Conservation (phyloP, 768 basidiomycete species). For the Tricholoma bakamatsutake region DNA sequence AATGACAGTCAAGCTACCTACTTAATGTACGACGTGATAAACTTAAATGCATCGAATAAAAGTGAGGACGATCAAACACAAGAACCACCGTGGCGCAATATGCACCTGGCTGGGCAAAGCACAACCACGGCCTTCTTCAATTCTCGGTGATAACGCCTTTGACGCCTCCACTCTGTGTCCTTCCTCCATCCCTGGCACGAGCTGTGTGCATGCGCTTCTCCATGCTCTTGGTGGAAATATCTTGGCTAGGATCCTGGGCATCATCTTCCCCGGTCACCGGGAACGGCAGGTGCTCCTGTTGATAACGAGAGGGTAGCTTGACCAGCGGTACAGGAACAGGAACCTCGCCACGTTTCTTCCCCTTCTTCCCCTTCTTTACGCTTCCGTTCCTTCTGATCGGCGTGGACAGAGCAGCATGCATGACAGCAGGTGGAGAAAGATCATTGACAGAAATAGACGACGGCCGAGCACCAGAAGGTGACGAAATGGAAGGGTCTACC, state of each 20-base stretch:
- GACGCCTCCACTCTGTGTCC: slow-evolving; percentile 85
- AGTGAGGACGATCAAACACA: no score
- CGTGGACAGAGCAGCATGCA: slow-evolving; percentile 5
- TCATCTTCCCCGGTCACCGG: slow-evolving; percentile 39
- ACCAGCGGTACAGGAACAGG: slow-evolving; percentile 39
- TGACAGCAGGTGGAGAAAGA: slow-evolving; percentile 5
- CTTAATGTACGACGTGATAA: no score
- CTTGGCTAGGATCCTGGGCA: slow-evolving; percentile 17
- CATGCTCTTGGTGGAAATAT: slow-evolving; percentile 7
- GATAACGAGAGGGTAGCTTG: slow-evolving; percentile 22
- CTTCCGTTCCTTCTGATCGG: slow-evolving; percentile 12
- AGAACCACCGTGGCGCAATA: no score
- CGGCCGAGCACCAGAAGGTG: slow-evolving; percentile 13
- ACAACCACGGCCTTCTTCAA: neutral
- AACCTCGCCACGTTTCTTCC: slow-evolving; percentile 37
- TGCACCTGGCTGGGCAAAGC: no score
- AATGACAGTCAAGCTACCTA: no score
- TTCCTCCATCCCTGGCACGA: slow-evolving; percentile 71
- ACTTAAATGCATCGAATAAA: no score
- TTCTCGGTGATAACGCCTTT: slow-evolving; percentile 56
- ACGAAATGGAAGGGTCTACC: slow-evolving; percentile 60
- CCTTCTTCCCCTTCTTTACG: slow-evolving; percentile 27
- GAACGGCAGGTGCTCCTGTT: slow-evolving; percentile 54
- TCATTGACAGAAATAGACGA: slow-evolving; percentile 9
- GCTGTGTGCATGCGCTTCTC: slow-evolving; percentile 61